Percentiles rank a stretch among this genome's conserved stretches.
These are phyloP conservation scores for Saccharomyces hybrid DNA, from an alignment of 1,139 yeast genomes.

Conservation along the genomic window DNA sequence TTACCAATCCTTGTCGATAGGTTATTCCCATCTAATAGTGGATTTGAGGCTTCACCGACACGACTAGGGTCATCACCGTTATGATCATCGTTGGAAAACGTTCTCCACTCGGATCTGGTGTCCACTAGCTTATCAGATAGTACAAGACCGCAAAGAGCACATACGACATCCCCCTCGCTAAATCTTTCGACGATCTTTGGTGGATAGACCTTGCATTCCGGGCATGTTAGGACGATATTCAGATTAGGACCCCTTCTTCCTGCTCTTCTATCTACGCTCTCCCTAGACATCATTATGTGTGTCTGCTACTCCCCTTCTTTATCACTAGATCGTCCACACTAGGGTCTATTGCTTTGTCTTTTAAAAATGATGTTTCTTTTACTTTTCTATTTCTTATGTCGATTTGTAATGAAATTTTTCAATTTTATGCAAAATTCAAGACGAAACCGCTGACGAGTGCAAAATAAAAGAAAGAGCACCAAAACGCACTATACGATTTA, in stretches of 20 bases:
- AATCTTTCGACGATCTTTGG: constrained; percentile 93
- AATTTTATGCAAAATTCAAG: neutral
- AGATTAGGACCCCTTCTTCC: constrained; percentile 56
- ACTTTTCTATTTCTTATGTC: neutral
- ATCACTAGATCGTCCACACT: neutral
- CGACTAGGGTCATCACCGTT: constrained; percentile 98
- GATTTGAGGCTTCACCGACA: constrained; percentile 99
- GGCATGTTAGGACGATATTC: constrained; percentile 86
- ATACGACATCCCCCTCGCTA: constrained; percentile 95
- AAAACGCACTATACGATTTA: neutral
- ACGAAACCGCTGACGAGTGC: neutral
- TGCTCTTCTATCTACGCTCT: neutral
- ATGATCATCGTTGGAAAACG: constrained; percentile 93
- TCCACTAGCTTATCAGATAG: constrained; percentile 89
- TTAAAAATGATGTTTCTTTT: neutral
- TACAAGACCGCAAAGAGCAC: constrained; percentile 94
- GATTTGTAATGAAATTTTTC: neutral
- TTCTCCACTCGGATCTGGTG: constrained; percentile 97
- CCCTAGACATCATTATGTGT: neutral
- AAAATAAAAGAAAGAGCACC: no score
- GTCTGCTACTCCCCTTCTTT: neutral
- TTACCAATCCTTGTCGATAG: constrained; percentile 88
- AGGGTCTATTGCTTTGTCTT: neutral
- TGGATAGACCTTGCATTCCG: constrained; percentile 92
- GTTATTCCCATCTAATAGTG: constrained; percentile 84